These are phyloP conservation scores for Garcia nutans DNA, from an alignment of 345 rosid genomes.

Conservation along the genomic window DNA sequence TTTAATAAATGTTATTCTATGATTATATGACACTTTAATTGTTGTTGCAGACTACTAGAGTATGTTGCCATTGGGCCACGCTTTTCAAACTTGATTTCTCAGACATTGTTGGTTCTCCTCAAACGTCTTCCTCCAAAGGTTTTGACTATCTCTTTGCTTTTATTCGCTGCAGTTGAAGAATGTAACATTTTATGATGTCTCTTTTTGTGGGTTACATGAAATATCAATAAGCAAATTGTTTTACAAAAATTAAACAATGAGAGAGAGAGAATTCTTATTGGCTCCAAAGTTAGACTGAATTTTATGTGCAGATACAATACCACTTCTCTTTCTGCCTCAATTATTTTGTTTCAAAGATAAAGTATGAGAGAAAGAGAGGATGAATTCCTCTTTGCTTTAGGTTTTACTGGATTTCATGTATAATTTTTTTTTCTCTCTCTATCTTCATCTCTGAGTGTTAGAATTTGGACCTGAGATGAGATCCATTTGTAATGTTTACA, in stretches of 20 bases:
- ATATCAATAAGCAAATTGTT: background rate
- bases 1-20: background rate
- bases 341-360: background rate
- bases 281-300: background rate
- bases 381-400: background rate
- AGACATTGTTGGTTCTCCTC: slow-evolving; percentile 87
- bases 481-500: background rate
- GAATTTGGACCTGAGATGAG: background rate
- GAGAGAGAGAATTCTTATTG: background rate
- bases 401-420: background rate
- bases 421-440: background rate
- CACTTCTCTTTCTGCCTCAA: no score
- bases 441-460: background rate
- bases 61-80: slow-evolving; percentile 97
- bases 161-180: background rate
- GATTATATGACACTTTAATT: background rate
- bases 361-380: background rate
- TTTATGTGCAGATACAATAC: background rate
- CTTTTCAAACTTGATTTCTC: slow-evolving; percentile 84
- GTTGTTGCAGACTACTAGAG: slow-evolving; percentile 73
- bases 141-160: slow-evolving; percentile 6
- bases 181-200: background rate
- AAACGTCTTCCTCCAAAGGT: slow-evolving; percentile 98
- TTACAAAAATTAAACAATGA: background rate
- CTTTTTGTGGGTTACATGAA: slow-evolving; percentile 3